Evolutionary conservation across 768 basidiomycete genomes (phyloP), one percentile per base, ranked within the genome.

Genomic region (Rhizopogon vulgaris): DNA sequence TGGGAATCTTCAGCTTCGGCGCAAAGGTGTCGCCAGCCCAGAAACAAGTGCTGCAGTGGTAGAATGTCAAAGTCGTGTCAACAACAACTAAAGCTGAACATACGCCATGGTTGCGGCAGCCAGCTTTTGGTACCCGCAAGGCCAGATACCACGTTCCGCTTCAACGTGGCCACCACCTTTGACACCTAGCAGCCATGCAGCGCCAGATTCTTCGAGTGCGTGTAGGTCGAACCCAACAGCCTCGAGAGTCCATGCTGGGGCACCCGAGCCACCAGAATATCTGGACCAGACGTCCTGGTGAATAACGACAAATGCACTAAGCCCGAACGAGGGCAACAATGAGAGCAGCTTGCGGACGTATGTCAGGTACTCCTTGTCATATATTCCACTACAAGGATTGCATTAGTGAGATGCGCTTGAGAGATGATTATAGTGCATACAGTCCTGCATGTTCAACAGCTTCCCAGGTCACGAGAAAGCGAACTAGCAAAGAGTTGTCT

Each of bases 271-370:
- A 7, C 95, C 95, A 3, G 84, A 83, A 60, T 94, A 94, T 4
- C 95, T 83, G 0, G 93, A 95, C 90, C 92, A 97, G 30, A 97
- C 92, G 64, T 97, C 93, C 66, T 95, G 95, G 64, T 98, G 95
- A 51, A 95, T 64, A 9, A 83, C 83, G 15, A 94, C 78, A 58
- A 90, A 90, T 2, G 86, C 85, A 3, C 75, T 72, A 30, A 93
- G 65, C 12, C 87, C 85, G 54, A 86, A 92, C 54, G 82, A 64
- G 0, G 90, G 86, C 24, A 92, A 72, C 24, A 89, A 62, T 0
- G 80, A 78, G 8, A 92, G 71, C 2, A 99, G 69, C 1, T 71
- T 61, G 52, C 82, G 81, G 28, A 99, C 70, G 62, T 98, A 97
- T 15, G 75, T 63, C 4, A 98, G 73, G 65, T 96, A 98, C 47